Evolutionary conservation across 2,329 filamentous ascomycete genomes (phyloP).

Genomic region (Phaeomoniella chlamydospora): DNA sequence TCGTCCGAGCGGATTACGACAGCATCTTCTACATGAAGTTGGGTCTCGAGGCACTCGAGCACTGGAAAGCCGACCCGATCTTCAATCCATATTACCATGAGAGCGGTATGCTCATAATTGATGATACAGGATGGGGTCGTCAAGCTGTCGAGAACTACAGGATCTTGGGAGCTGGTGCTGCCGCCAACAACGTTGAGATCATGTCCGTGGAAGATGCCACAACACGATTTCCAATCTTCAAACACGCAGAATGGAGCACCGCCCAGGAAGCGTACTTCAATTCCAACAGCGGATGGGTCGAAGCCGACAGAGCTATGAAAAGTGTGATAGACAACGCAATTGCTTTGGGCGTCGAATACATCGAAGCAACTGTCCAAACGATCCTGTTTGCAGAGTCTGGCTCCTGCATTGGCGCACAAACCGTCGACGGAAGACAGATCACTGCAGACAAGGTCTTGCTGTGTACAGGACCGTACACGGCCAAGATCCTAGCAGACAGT

Average conservation of each 20-base stretch:
- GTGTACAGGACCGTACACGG: constrained; percentile 18
- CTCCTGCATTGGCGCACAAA: constrained; percentile 18
- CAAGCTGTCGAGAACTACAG: neutral
- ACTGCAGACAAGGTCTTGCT: constrained; percentile 15
- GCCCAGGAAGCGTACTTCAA: constrained; percentile 48
- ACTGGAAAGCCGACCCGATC: constrained; percentile 18
- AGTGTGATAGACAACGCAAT: constrained; percentile 39
- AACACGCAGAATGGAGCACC: constrained; percentile 43
- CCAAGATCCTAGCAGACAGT: constrained; percentile 15
- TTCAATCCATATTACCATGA: constrained; percentile 34
- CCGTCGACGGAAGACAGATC: constrained; percentile 11
- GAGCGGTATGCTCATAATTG: constrained; percentile 36
- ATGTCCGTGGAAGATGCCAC: constrained; percentile 33
- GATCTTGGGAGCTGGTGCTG: constrained; percentile 16
- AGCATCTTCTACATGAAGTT: constrained; percentile 14
- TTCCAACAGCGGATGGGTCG: constrained; percentile 46
- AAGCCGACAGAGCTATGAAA: constrained; percentile 42
- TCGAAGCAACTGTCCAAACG: constrained; percentile 34
- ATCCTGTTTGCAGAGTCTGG: constrained; percentile 34
- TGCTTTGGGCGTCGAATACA: constrained; percentile 44
- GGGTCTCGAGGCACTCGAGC: constrained; percentile 16
- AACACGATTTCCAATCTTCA: constrained; percentile 22
- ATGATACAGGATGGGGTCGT: constrained; percentile 27
- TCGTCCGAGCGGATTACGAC: constrained; percentile 13
- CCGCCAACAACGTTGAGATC: constrained; percentile 34